Conservation (phyloP, 2,329 filamentous ascomycete genomes). For the Aschersonia sp. region DNA sequence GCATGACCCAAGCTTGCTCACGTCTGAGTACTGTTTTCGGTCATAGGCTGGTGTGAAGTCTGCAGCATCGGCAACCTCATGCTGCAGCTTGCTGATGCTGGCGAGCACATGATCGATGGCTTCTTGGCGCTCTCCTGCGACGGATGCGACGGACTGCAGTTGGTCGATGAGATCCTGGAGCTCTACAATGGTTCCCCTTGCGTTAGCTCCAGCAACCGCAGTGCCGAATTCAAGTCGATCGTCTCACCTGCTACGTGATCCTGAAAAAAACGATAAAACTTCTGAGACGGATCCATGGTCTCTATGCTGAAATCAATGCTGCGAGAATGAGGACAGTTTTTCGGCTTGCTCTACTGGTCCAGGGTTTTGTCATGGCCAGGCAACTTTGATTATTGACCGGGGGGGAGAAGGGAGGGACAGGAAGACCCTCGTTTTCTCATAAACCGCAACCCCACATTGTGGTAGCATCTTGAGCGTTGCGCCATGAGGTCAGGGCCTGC, state of each 20-base stretch:
- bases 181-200: conserved; percentile 27
- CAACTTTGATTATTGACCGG: not conserved
- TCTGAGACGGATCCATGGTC: conserved; percentile 43
- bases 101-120: conserved; percentile 69
- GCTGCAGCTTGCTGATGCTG: conserved; percentile 65
- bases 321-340: too few species aligned
- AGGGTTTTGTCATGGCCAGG: not conserved
- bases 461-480: not conserved
- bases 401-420: not conserved
- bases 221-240: not conserved
- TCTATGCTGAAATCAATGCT: too few species aligned
- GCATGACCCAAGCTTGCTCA: conserved; percentile 18
- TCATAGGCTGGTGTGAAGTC: conserved; percentile 80
- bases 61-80: conserved; percentile 71
- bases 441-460: not conserved
- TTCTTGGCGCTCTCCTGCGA: conserved; percentile 62
- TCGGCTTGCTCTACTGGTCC: too few species aligned
- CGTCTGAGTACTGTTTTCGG: conserved; percentile 71
- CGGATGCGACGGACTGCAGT: conserved; percentile 44
- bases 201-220: not conserved
- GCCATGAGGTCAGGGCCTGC: not conserved
- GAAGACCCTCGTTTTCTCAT: not conserved
- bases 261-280: conserved; percentile 76
- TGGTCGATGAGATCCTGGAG: conserved; percentile 63
- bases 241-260: conserved; percentile 52